Percentiles rank a stretch among this genome's conserved stretches.
These are phyloP conservation scores for Talaromyces sp. DNA, from an alignment of 2,329 filamentous ascomycete genomes.

Conservation along the genomic window DNA sequence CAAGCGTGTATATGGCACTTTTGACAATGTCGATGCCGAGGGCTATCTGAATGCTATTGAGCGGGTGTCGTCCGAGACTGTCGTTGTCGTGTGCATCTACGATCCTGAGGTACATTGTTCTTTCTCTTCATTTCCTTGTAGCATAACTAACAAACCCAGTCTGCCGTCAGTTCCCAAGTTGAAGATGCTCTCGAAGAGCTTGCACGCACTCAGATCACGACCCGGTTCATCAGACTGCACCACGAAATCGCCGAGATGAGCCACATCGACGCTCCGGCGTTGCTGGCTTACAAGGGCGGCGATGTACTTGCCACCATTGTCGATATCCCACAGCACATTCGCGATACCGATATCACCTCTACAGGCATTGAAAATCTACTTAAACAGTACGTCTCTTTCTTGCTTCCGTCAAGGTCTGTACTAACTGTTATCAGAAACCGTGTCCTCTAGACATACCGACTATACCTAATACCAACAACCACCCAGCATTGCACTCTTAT, in stretches of 20 bases:
- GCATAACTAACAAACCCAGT: conserved; percentile 45
- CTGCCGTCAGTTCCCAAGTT: conserved; percentile 69
- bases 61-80: conserved; percentile 71
- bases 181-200: conserved; percentile 72
- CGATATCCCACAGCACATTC: conserved; percentile 77
- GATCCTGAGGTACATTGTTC: conserved; percentile 63
- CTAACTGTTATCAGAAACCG: conserved; percentile 5
- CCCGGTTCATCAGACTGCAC: conserved; percentile 86
- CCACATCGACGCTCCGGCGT: conserved; percentile 75
- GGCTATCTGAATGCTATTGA: conserved; percentile 97
- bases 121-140: neutral
- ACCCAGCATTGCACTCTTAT: neutral
- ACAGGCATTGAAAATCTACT: conserved; percentile 53
- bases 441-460: neutral
- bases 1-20: conserved; percentile 67
- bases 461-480: neutral
- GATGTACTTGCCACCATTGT: conserved; percentile 88
- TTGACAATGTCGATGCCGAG: conserved; percentile 79
- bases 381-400: conserved; percentile 42
- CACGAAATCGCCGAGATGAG: conserved; percentile 94
- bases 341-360: conserved; percentile 44
- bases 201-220: conserved; percentile 62
- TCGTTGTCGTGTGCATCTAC: conserved; percentile 90
- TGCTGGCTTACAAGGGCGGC: conserved; percentile 82
- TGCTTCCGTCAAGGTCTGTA: neutral